Conservation (phyloP, 192 early-diverging fungal genomes). For the Powellomyces hirtus region DNA sequence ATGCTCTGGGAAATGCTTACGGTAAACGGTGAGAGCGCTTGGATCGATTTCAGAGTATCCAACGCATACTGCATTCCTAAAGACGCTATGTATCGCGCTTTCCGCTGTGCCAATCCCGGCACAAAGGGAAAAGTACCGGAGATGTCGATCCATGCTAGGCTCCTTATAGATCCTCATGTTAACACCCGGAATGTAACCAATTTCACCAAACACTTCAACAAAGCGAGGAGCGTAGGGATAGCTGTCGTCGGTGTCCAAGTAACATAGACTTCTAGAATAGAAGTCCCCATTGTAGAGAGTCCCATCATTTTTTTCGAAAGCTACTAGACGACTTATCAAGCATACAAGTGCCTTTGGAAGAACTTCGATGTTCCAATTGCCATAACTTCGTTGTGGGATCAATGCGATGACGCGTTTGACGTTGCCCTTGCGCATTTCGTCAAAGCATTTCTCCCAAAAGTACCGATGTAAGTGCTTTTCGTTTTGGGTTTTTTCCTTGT, state of each 20-base stretch:
- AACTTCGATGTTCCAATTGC: neutral
- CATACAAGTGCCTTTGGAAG: neutral
- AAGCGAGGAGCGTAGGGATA: neutral
- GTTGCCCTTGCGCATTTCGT: conserved; percentile 7
- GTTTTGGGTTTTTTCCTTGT: neutral
- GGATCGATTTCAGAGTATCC: conserved; percentile 9
- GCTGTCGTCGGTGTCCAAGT: conserved; percentile 1
- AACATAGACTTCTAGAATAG: neutral
- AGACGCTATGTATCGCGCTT: conserved; percentile 3
- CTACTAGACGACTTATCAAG: neutral
- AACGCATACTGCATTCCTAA: conserved; percentile 9
- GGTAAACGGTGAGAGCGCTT: neutral
- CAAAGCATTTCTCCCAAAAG: neutral
- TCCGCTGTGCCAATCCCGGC: conserved; percentile 12
- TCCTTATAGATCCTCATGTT: conserved; percentile 3
- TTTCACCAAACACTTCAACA: neutral
- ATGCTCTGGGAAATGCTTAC: conserved; percentile 6
- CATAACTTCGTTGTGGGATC: conserved; percentile 3
- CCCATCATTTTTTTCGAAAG: neutral
- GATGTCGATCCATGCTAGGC: neutral
- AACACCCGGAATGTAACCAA: conserved; percentile 3
- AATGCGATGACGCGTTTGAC: conserved; percentile 2
- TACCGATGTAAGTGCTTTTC: neutral
- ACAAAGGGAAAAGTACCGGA: conserved; percentile 1
- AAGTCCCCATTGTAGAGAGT: neutral